Conservation (phyloP, 176 grass and related monocot genomes). For the Aegilops sharonensis region DNA sequence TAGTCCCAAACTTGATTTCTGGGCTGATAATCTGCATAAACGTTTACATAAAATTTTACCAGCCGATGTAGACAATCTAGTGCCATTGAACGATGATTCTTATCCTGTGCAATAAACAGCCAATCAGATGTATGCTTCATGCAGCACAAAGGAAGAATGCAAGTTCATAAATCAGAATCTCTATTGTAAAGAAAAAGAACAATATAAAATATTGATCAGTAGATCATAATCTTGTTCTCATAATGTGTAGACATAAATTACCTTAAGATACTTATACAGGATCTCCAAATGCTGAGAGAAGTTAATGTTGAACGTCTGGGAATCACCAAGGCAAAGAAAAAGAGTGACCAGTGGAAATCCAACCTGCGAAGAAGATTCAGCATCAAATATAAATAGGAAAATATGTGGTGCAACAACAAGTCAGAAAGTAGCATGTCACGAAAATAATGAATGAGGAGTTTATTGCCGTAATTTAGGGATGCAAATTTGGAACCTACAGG, state of each 20-base stretch:
- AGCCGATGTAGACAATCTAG: constrained; percentile 95
- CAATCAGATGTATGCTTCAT: constrained; percentile 33
- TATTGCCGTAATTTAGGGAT: not conserved
- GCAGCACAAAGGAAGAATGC: constrained; percentile 20
- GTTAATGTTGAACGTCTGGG: constrained; percentile 66
- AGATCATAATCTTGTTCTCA: not conserved
- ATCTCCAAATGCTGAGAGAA: constrained; percentile 81
- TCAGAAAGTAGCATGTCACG: not conserved
- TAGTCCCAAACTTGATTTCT: constrained; percentile 89
- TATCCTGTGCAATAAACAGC: constrained; percentile 61
- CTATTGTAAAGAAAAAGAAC: not conserved
- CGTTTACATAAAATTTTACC: constrained; percentile 98
- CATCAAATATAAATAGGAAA: not conserved
- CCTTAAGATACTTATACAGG: constrained; percentile 97
- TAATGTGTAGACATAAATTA: constrained; percentile 31
- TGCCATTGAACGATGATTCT: constrained; percentile 98
- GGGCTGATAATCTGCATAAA: constrained; percentile 75
- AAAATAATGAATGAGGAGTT: constrained; percentile 11
- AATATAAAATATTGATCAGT: constrained; percentile 4
- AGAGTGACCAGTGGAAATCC: constrained; percentile 92
- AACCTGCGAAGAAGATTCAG: constrained; percentile 55
- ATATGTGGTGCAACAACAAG: not conserved
- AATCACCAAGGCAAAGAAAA: constrained; percentile 92
- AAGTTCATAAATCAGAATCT: constrained; percentile 11
- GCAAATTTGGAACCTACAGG: too few species aligned